These are phyloP conservation scores for Trypanosomatidae sp. DNA, from an alignment of 208 protist species.

Conservation along the genomic window DNA sequence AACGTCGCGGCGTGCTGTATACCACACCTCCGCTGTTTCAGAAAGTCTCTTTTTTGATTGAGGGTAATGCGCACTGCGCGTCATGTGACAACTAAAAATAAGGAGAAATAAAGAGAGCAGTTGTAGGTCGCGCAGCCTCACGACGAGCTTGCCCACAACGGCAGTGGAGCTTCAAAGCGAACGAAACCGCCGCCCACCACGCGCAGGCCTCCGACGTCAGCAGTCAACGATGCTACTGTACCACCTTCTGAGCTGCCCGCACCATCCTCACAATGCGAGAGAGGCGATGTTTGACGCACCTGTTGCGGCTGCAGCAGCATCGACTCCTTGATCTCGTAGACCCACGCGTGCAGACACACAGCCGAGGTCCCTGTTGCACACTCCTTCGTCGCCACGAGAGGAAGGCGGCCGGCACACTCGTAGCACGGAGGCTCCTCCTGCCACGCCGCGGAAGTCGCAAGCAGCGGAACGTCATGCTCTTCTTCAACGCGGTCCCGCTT, in stretches of 20 bases:
- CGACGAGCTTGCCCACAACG: conserved; percentile 3
- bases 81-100: background rate
- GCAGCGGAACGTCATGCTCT: no score
- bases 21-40: background rate
- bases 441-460: background rate
- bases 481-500: no score
- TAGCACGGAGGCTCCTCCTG: conserved; percentile 60
- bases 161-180: conserved; percentile 24
- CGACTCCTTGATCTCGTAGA: conserved; percentile 52
- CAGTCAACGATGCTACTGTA: no score
- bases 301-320: conserved; percentile 11
- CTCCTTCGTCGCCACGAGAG: conserved; percentile 42
- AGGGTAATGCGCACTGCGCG: background rate
- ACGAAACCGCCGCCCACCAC: conserved; percentile 2
- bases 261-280: no score
- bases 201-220: background rate
- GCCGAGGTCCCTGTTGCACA: conserved; percentile 29
- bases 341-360: conserved; percentile 73
- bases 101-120: background rate
- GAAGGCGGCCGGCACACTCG: conserved; percentile 61
- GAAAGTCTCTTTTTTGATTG: background rate
- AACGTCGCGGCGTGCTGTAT: no score
- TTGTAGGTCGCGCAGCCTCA: background rate
- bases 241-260: no score
- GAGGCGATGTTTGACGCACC: background rate